Conservation (phyloP, 257 asterid species). For the Przewalskia tangutica region DNA sequence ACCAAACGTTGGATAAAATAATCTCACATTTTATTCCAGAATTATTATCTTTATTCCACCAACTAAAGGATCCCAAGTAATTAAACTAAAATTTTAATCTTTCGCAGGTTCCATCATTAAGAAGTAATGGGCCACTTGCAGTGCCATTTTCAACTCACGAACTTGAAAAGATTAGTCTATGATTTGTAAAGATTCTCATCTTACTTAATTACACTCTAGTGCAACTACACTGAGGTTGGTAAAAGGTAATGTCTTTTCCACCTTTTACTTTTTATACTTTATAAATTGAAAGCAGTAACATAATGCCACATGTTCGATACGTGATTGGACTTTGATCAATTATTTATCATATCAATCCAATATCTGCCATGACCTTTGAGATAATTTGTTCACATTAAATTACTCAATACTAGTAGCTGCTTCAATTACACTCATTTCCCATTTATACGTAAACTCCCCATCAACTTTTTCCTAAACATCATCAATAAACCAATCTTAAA, state of each 20-base stretch:
- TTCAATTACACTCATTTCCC: neutral
- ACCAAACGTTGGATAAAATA: too few relatives aligned
- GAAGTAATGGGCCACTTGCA: neutral
- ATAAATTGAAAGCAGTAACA: neutral
- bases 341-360: neutral
- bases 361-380: neutral
- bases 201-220: neutral
- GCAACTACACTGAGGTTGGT: neutral
- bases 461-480: neutral
- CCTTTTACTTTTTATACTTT: neutral
- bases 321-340: conserved; percentile 1
- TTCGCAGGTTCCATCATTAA: neutral
- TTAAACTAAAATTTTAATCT: neutral
- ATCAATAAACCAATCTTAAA: neutral
- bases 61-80: too few relatives aligned
- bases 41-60: too few relatives aligned
- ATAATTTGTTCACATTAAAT: too few relatives aligned
- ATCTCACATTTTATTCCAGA: too few relatives aligned
- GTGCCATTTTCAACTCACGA: neutral
- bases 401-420: neutral
- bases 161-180: neutral
- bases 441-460: neutral
- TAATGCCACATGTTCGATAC: conserved; percentile 3
- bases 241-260: neutral
- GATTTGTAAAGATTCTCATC: neutral